Base-by-base conservation (phyloP, 2,329 filamentous ascomycete species). In the Paradendryphiella salina region DNA sequence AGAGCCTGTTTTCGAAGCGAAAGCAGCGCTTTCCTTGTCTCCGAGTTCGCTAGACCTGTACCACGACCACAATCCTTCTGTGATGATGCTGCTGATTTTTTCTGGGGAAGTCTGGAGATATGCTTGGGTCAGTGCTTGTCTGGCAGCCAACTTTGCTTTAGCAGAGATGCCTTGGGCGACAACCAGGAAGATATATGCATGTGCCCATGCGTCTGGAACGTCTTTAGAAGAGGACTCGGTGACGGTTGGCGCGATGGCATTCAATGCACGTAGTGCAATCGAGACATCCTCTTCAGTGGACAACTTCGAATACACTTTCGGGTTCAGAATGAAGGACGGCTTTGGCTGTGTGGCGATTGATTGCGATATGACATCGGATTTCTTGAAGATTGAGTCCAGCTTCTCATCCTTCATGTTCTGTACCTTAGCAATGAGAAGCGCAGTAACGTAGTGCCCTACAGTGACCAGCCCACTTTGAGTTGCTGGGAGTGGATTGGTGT, bases 281-380 rank as follows among this genome's bases (percentile, higher is more conserved):
- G 77, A 79, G 15, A 91, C 77, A 63, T 99, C 94, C 45, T 92
- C 88, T 48, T 87, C 85, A 0, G 79, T 75, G 2, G 81, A 80
- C 18, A 96, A 66, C 67, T 96, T 96, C 31, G 86, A 85, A 73
- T 94, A 97, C 4, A 96, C 84, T 54, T 89, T 87, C 28, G 88
- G 82, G 64, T 89, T 96, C 5, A 97, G 79, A 15, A 97, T 77
- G 70, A 96, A 94, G 0, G 93, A 96, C 11, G 89, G 86, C 70
- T 96, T 96, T 0, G 89, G 85, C n/a, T 86, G 85, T 31, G 85
- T 72, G 1, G 80, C 79, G 52, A 96, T 79, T 9, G 84, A 84
- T 61, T 90, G 85, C 41, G 85, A 82, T 18, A 81, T 71, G 20
- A 91, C 75, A 23, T 83, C 77, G 18, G 83, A 80, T 63, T 85